phyloP scores from a whole-genome alignment of 768 basidiomycete genomes.

The Mycena alexandri region DNA sequence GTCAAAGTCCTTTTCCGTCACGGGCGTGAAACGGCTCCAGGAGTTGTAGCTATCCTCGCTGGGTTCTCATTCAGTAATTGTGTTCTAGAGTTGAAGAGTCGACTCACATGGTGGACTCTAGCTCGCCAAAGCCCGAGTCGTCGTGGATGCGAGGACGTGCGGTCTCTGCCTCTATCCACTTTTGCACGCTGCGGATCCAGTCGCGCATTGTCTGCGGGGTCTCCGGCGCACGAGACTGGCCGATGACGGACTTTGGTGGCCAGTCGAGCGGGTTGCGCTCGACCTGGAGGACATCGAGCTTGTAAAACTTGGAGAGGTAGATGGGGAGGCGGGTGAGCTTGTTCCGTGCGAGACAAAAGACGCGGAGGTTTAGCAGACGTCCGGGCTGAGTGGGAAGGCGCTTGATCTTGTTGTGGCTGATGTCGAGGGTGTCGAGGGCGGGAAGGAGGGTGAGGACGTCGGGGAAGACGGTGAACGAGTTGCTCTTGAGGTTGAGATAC shows the following conservation, averaged over 20 bases:
- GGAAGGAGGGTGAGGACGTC: conserved; percentile 74
- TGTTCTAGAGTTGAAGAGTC: conserved; percentile 21
- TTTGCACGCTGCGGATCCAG: conserved; percentile 80
- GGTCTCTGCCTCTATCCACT: conserved; percentile 77
- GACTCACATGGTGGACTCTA: conserved; percentile 57
- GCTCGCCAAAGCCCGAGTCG: conserved; percentile 65
- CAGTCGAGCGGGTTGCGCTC: conserved; percentile 96
- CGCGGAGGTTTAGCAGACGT: conserved; percentile 79
- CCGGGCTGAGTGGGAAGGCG: conserved; percentile 85
- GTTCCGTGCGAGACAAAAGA: conserved; percentile 90
- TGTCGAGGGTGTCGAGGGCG: conserved; percentile 91
- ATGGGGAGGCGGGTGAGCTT: conserved; percentile 82
- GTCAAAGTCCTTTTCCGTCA: conserved; percentile 49
- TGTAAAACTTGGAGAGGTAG: conserved; percentile 80
- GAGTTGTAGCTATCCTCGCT: conserved; percentile 58
- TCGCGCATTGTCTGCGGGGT: conserved; percentile 69
- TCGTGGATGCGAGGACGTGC: conserved; percentile 53
- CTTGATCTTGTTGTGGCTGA: conserved; percentile 92
- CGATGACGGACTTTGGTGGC: conserved; percentile 78
- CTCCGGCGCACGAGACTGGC: conserved; percentile 54
- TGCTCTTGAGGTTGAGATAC: conserved; percentile 90
- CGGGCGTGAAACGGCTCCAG: conserved; percentile 56
- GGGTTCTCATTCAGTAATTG: conserved; percentile 28
- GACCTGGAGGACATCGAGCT: conserved; percentile 83
- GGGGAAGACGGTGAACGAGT: conserved; percentile 86